phyloP scores from a whole-genome alignment of 2,329 filamentous ascomycete genomes.

The Fusarium succisae region DNA sequence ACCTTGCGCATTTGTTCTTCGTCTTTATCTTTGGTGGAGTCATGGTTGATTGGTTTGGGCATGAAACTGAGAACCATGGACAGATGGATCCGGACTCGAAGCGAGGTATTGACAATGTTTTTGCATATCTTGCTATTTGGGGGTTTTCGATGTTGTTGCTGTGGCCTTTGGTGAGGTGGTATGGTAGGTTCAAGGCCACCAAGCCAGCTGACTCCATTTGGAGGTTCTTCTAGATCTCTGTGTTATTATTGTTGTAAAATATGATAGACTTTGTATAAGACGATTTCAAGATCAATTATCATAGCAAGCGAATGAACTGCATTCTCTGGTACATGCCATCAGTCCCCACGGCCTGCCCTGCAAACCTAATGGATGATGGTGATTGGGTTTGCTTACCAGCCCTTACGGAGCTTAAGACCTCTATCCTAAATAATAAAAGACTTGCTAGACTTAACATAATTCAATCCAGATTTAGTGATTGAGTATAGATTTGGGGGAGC shows the following conservation, averaged over 20 bases:
- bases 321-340: no score
- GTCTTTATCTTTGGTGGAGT: conserved; percentile 42
- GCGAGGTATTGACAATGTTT: conserved; percentile 50
- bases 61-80: conserved; percentile 43
- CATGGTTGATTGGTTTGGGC: conserved; percentile 47
- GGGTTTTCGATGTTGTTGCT: conserved; percentile 47
- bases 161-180: conserved; percentile 55
- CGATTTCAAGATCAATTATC: neutral
- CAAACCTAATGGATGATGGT: no score
- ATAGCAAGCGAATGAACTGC: neutral
- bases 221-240: conserved; percentile 53
- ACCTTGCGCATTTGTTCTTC: conserved; percentile 51
- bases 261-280: neutral
- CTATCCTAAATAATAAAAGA: neutral
- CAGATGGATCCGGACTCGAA: conserved; percentile 39
- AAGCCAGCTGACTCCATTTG: conserved; percentile 55
- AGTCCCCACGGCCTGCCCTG: no score
- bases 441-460: accelerated
- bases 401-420: neutral
- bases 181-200: conserved; percentile 54
- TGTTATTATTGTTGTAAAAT: no score
- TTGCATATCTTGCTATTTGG: conserved; percentile 52
- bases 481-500: neutral
- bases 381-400: neutral
- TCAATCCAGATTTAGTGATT: no score